Evolutionary conservation across 495 filamentous ascomycete species (phyloP).

Genomic region (Neurospora africana): DNA sequence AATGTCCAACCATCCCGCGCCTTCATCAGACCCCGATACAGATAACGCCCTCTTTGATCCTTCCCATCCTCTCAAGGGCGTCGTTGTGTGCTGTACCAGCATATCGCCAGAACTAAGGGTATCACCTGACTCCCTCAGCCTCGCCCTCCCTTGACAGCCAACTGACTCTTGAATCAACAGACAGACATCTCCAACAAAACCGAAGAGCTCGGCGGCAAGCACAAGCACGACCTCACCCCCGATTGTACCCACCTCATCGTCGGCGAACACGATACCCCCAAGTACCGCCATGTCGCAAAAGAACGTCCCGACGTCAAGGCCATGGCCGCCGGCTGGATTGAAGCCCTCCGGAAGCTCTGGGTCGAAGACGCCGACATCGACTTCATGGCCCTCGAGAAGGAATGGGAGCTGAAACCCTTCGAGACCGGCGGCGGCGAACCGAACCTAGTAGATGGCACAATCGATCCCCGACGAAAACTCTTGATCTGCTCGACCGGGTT

Average conservation of each 20-base stretch:
- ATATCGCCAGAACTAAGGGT: slow-evolving; percentile 75
- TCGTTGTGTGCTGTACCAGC: slow-evolving; percentile 86
- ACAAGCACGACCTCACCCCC: slow-evolving; percentile 84
- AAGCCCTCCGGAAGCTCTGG: slow-evolving; percentile 74
- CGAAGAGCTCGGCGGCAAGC: slow-evolving; percentile 71
- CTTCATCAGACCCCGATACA: too few species aligned
- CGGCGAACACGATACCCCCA: slow-evolving; percentile 74
- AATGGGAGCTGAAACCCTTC: slow-evolving; percentile 33
- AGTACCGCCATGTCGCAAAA: slow-evolving; percentile 91
- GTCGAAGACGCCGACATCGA: slow-evolving; percentile 71
- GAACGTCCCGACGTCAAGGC: slow-evolving; percentile 76
- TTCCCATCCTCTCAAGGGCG: slow-evolving; percentile 62
- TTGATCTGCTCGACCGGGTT: slow-evolving; percentile 86
- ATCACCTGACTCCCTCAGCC: slow-evolving; percentile 21
- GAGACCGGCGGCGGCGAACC: slow-evolving; percentile 29
- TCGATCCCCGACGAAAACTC: slow-evolving; percentile 34
- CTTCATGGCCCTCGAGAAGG: slow-evolving; percentile 45
- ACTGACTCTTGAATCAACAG: slow-evolving; percentile 31
- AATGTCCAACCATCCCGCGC: not conserved
- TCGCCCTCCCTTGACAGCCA: slow-evolving; percentile 6
- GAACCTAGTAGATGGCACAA: slow-evolving; percentile 5
- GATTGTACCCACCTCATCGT: slow-evolving; percentile 94
- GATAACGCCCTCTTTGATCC: slow-evolving; percentile 31
- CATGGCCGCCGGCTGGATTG: slow-evolving; percentile 69
- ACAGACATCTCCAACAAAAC: slow-evolving; percentile 57